Conservation (phyloP, 2,329 filamentous ascomycete species). For the Fusarium guadeloupense region DNA sequence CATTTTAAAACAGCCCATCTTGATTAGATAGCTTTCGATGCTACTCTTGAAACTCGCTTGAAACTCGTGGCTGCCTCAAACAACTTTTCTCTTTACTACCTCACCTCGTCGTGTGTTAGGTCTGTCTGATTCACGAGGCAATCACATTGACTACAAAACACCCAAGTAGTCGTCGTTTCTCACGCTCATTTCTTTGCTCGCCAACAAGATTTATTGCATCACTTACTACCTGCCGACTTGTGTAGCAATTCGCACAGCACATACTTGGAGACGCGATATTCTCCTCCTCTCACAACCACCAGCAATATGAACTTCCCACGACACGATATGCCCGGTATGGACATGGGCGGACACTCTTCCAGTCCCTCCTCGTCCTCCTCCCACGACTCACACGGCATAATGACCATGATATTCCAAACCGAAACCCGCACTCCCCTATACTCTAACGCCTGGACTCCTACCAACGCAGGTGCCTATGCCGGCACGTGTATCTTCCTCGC, state of each 20-base stretch:
- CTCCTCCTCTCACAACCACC: not conserved
- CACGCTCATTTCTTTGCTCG: not conserved
- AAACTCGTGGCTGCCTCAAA: too few relatives aligned
- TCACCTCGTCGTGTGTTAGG: not conserved
- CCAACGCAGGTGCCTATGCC: conserved; percentile 75
- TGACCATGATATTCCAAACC: conserved; percentile 70
- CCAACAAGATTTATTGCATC: not conserved
- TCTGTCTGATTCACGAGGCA: not conserved
- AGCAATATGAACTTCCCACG: conserved; percentile 36
- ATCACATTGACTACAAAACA: not conserved
- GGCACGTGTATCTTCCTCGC: conserved; percentile 94
- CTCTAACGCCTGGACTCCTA: conserved; percentile 78
- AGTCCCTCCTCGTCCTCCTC: conserved; percentile 26
- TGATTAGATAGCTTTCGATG: too few relatives aligned
- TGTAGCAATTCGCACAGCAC: not conserved
- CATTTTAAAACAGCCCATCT: too few relatives aligned
- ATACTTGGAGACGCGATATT: not conserved
- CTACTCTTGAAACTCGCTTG: too few relatives aligned
- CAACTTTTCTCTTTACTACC: not conserved
- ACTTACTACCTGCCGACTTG: not conserved
- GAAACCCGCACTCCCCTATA: conserved; percentile 60
- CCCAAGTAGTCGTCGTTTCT: not conserved
- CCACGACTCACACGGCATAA: conserved; percentile 40
- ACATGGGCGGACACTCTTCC: conserved; percentile 27
- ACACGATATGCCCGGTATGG: conserved; percentile 41